Evolutionary conservation across 2,329 filamentous ascomycete genomes (phyloP).

Genomic region (Apiospora rasikravindrae): DNA sequence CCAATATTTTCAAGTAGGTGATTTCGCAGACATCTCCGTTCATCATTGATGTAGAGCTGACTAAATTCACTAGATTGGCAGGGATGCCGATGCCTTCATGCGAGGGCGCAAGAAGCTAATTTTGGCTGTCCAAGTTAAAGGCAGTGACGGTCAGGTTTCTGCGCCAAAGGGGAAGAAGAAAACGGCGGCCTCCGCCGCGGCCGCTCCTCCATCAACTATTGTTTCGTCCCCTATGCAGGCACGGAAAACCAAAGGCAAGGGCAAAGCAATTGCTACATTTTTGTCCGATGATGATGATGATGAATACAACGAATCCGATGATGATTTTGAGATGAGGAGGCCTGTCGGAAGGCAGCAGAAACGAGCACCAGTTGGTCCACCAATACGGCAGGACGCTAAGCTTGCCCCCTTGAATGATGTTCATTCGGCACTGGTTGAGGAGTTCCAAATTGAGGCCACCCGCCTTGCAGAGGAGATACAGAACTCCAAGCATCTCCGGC

Average conservation of each 20-base stretch:
- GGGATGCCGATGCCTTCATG: slow-evolving; percentile 48
- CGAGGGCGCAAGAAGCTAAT: slow-evolving; percentile 49
- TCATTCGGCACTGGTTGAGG: slow-evolving; percentile 66
- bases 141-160: slow-evolving; percentile 39
- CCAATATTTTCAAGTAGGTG: slow-evolving; percentile 70
- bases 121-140: slow-evolving; percentile 45
- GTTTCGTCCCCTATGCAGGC: slow-evolving; percentile 58
- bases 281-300: slow-evolving; percentile 46
- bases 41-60: slow-evolving; percentile 35
- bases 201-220: slow-evolving; percentile 48
- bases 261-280: slow-evolving; percentile 31
- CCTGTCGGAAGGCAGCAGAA: slow-evolving; percentile 42
- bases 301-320: slow-evolving; percentile 51
- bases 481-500: slow-evolving; percentile 60
- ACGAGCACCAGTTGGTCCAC: slow-evolving; percentile 54
- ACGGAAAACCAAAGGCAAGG: slow-evolving; percentile 39
- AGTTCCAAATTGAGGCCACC: slow-evolving; percentile 69
- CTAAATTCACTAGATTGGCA: slow-evolving; percentile 40
- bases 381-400: slow-evolving; percentile 62
- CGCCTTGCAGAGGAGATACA: slow-evolving; percentile 65
- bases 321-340: slow-evolving; percentile 52
- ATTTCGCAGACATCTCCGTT: background rate
- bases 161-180: slow-evolving; percentile 40
- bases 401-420: slow-evolving; percentile 59
- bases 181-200: slow-evolving; percentile 40